These are phyloP conservation scores for Ampelocalamus luodianensis DNA, from an alignment of 176 grass and related monocot species.

Conservation along the genomic window DNA sequence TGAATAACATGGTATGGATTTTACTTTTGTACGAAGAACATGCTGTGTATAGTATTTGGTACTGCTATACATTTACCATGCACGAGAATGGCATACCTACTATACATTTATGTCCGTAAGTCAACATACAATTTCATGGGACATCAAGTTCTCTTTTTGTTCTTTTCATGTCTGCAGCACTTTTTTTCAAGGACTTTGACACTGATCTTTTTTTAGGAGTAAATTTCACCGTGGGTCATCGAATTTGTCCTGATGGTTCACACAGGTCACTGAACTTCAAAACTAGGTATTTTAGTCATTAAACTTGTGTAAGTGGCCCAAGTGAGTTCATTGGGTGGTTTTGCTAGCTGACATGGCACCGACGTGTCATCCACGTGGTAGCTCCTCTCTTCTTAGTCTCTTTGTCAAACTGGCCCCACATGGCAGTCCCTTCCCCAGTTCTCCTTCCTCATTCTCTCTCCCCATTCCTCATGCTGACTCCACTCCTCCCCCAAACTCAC, in stretches of 20 bases:
- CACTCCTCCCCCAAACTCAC: too few relatives aligned
- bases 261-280: background rate
- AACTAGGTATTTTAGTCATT: background rate
- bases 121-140: background rate
- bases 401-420: too few relatives aligned
- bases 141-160: too few relatives aligned
- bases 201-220: background rate
- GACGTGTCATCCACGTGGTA: too few relatives aligned
- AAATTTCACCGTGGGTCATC: background rate
- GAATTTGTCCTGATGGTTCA: background rate
- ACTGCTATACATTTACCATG: constrained; percentile 3
- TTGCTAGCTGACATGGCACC: background rate
- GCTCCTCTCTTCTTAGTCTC: too few relatives aligned
- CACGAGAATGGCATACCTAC: background rate
- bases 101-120: background rate
- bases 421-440: too few relatives aligned
- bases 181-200: background rate
- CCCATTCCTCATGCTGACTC: too few relatives aligned
- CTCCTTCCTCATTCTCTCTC: too few relatives aligned
- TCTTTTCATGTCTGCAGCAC: too few relatives aligned
- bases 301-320: too few relatives aligned
- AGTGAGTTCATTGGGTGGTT: background rate
- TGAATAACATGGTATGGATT: background rate
- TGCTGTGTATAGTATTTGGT: background rate
- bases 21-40: background rate